Percentiles rank a stretch among this genome's conserved stretches.
phyloP scores from a whole-genome alignment of 495 filamentous ascomycete species.

The Opeltia flavorubescens region DNA sequence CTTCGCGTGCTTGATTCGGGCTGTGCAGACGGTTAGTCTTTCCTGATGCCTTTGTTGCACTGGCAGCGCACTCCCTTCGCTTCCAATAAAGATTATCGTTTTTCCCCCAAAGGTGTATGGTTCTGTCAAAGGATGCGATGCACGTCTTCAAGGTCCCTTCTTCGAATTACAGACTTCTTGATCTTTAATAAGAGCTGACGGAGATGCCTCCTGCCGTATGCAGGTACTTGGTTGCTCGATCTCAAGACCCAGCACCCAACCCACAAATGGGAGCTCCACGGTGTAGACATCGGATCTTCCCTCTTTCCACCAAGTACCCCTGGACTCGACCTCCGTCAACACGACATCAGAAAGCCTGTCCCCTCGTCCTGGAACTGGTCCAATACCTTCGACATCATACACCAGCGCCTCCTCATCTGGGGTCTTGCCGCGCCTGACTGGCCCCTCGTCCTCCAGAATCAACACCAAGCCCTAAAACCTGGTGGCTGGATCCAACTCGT shows the following conservation, averaged over 20 bases:
- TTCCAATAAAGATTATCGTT: no score
- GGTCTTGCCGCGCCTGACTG: slow-evolving; percentile 5
- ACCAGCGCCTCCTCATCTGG: slow-evolving; percentile 12
- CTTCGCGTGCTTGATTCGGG: slow-evolving; percentile 6
- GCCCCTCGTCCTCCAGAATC: slow-evolving; percentile 6
- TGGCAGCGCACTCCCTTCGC: no score
- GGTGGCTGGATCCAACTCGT: slow-evolving; percentile 10
- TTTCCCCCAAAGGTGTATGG: no score
- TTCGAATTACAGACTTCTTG: background rate
- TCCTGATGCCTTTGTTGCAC: no score
- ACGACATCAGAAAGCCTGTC: slow-evolving; percentile 6
- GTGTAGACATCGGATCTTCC: slow-evolving; percentile 7
- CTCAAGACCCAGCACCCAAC: background rate
- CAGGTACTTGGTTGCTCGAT: slow-evolving; percentile 6
- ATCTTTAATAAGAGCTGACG: background rate
- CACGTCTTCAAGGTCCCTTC: no score
- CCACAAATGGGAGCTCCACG: background rate
- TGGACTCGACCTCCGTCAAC: slow-evolving; percentile 5
- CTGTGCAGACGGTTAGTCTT: slow-evolving; percentile 3
- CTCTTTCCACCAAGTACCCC: slow-evolving; percentile 3
- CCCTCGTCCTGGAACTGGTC: slow-evolving; percentile 6
- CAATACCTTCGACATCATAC: slow-evolving; percentile 7
- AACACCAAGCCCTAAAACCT: slow-evolving; percentile 4
- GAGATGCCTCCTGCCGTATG: background rate
- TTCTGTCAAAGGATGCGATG: no score